A percentile compares a stretch with the other conserved stretches of the same genome.
Conservation (phyloP, 2,329 filamentous ascomycete species). For the Monosporascus ibericus region DNA sequence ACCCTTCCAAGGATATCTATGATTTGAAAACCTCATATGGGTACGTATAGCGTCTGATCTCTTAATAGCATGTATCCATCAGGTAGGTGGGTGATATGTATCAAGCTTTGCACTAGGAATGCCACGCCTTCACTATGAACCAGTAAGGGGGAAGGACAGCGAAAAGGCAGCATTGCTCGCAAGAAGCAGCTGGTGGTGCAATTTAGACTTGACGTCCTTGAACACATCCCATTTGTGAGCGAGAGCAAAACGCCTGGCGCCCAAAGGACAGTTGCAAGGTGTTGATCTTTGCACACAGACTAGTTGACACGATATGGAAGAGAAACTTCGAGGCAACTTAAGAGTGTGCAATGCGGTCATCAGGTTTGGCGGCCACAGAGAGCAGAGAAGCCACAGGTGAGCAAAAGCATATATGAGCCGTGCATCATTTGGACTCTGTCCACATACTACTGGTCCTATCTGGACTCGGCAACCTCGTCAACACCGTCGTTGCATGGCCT, state of each 20-base stretch:
- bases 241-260: conserved; percentile 46
- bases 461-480: conserved; percentile 11
- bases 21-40: too few species aligned
- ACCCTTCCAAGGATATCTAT: too few species aligned
- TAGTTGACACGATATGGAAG: conserved; percentile 85
- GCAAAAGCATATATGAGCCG: too few species aligned
- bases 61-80: not conserved
- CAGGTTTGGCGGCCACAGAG: conserved; percentile 9
- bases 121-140: not conserved
- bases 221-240: conserved; percentile 28
- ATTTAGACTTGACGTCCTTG: conserved; percentile 27
- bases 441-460: conserved; percentile 6
- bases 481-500: conserved; percentile 20
- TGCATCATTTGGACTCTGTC: conserved; percentile 4
- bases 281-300: conserved; percentile 88
- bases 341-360: conserved; percentile 67
- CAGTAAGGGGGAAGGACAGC: conserved; percentile 12
- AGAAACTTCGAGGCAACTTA: conserved; percentile 84
- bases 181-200: conserved; percentile 19
- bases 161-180: conserved; percentile 10
- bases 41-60: too few species aligned
- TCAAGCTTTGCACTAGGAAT: not conserved
- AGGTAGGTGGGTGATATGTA: not conserved
- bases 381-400: conserved; percentile 4
- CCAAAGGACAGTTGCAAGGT: conserved; percentile 37